Conservation (phyloP, 2,329 filamentous ascomycete genomes). For the Neonectria neomacrospora region DNA sequence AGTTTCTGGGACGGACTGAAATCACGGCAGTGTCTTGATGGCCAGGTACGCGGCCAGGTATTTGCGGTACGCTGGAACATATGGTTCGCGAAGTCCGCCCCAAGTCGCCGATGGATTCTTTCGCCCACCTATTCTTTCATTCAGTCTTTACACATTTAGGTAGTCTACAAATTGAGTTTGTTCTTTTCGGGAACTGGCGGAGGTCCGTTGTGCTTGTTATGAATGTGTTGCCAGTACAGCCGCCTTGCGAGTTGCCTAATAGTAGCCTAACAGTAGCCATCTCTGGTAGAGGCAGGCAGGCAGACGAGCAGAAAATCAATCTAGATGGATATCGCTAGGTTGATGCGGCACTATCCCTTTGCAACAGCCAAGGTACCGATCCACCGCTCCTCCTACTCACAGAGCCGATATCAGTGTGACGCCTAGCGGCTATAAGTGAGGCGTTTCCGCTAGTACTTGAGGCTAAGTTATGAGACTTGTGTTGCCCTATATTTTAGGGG, state of each 20-base stretch:
- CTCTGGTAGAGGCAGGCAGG: background rate
- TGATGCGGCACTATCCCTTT: background rate
- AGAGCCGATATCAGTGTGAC: no score
- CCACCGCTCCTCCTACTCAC: no score
- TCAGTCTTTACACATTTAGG: slow-evolving; percentile 37
- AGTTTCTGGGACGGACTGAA: background rate
- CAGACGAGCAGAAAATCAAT: slow-evolving; percentile 6
- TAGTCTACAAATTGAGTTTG: slow-evolving; percentile 43
- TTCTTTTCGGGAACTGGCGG: slow-evolving; percentile 22
- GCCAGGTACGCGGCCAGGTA: slow-evolving; percentile 4
- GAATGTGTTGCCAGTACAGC: background rate
- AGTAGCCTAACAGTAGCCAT: background rate
- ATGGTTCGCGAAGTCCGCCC: slow-evolving; percentile 16
- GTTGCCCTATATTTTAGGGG: no score
- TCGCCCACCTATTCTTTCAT: slow-evolving; percentile 25
- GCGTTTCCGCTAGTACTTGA: no score
- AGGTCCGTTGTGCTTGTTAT: background rate
- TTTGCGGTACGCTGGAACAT: slow-evolving; percentile 11
- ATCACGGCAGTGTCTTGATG: background rate
- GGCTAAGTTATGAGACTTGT: no score
- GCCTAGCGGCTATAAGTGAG: no score
- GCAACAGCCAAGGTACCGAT: no score
- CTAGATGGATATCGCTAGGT: background rate
- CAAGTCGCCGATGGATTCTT: slow-evolving; percentile 13
- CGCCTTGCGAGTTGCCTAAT: background rate